phyloP scores from a whole-genome alignment of 1,139 yeast species.

The Sugiyamaella castrensis region DNA sequence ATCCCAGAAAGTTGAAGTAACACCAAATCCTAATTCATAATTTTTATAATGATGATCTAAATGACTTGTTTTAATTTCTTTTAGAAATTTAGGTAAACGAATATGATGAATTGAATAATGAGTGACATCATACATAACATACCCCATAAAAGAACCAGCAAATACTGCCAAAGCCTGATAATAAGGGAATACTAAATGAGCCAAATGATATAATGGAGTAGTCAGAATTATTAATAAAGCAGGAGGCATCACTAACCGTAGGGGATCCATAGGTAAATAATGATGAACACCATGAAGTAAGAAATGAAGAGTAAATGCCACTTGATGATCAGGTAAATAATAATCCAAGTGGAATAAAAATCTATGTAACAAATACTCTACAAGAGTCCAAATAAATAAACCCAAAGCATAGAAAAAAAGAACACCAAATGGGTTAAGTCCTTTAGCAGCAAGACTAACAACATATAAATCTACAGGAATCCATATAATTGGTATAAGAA shows the following conservation, averaged over 20 bases:
- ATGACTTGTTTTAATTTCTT: slow-evolving; percentile 81
- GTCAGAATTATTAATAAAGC: slow-evolving; percentile 61
- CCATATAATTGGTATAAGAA: slow-evolving; percentile 85
- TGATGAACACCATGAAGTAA: slow-evolving; percentile 94
- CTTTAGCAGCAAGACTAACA: slow-evolving; percentile 39
- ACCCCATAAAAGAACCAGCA: slow-evolving; percentile 95
- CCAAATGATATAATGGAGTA: slow-evolving; percentile 58
- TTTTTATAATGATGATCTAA: slow-evolving; percentile 97
- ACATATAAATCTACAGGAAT: slow-evolving; percentile 68
- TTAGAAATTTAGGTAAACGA: slow-evolving; percentile 69
- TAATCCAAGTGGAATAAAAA: slow-evolving; percentile 89
- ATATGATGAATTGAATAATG: slow-evolving; percentile 90
- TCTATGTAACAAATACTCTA: slow-evolving; percentile 85
- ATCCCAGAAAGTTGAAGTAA: slow-evolving; percentile 93
- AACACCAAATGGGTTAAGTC: slow-evolving; percentile 26
- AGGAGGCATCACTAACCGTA: slow-evolving; percentile 95
- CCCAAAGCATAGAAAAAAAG: slow-evolving; percentile 57
- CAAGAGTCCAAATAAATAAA: slow-evolving; percentile 82
- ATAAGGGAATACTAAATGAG: slow-evolving; percentile 56
- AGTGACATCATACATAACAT: slow-evolving; percentile 83
- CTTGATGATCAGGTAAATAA: slow-evolving; percentile 74
- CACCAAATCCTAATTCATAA: slow-evolving; percentile 95
- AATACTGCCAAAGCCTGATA: slow-evolving; percentile 63
- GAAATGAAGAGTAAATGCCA: slow-evolving; percentile 79
- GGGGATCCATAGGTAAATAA: slow-evolving; percentile 92